These are phyloP conservation scores for Cystobasidiaceae sp. DNA, from an alignment of 1,284 basidiomycete species.

Conservation along the genomic window DNA sequence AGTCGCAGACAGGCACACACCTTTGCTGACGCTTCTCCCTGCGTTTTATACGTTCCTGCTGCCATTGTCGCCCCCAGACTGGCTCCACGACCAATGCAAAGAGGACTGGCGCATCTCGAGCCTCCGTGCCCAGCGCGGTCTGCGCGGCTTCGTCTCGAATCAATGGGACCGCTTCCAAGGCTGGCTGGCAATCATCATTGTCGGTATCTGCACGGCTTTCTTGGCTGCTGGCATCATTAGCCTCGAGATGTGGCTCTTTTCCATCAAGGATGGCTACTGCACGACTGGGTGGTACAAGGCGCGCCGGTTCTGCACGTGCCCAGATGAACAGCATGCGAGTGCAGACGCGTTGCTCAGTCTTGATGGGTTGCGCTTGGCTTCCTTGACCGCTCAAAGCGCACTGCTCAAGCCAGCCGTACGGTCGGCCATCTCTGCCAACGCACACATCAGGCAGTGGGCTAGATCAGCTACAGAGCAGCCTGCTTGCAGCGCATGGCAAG, in stretches of 20 bases:
- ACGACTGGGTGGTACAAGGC: conserved; percentile 63
- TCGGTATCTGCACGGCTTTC: conserved; percentile 72
- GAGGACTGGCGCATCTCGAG: conserved; percentile 45
- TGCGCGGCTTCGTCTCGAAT: conserved; percentile 63
- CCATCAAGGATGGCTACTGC: conserved; percentile 89
- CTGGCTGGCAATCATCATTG: conserved; percentile 83
- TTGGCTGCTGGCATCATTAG: conserved; percentile 83
- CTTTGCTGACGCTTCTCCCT: too few relatives aligned
- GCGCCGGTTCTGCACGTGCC: conserved; percentile 62
- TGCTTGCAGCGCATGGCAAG: conserved; percentile 34
- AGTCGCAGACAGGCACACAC: too few relatives aligned
- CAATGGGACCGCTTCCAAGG: conserved; percentile 74
- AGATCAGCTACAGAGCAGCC: not conserved
- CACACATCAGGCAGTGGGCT: conserved; percentile 18
- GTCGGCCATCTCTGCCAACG: not conserved
- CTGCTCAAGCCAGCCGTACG: not conserved
- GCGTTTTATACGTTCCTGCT: not conserved
- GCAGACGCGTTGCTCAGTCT: conserved; percentile 12
- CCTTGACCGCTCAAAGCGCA: too few relatives aligned
- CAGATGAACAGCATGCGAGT: conserved; percentile 52
- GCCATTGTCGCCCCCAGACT: conserved; percentile 36
- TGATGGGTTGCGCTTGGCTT: too few relatives aligned
- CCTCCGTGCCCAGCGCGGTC: conserved; percentile 42
- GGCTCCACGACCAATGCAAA: conserved; percentile 49
- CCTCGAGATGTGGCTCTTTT: conserved; percentile 85